Percentiles rank a stretch among this genome's conserved stretches.
Evolutionary conservation across 2,329 filamentous ascomycete species (phyloP).

Genomic region (Diplodia intermedia): DNA sequence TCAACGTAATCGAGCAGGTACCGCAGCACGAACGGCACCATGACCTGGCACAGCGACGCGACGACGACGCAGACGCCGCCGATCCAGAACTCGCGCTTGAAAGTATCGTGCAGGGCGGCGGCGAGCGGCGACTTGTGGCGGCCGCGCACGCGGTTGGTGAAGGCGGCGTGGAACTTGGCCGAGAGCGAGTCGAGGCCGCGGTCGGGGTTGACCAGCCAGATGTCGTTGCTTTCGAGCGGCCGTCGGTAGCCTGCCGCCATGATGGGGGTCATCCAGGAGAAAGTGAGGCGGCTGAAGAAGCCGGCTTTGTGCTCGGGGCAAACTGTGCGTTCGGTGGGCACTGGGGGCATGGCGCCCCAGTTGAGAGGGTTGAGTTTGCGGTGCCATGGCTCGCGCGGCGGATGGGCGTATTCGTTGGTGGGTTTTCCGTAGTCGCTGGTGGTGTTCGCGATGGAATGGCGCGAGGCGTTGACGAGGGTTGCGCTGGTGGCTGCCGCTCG

Average conservation of each 20-base stretch:
- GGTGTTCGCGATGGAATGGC: background rate
- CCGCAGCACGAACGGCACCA: conserved; percentile 83
- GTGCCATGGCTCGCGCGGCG: conserved; percentile 57
- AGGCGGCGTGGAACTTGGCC: conserved; percentile 68
- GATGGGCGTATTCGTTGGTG: background rate
- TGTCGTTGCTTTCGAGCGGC: conserved; percentile 79
- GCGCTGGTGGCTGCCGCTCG: conserved; percentile 34
- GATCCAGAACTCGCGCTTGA: conserved; percentile 82
- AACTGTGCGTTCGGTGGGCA: conserved; percentile 60
- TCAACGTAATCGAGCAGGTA: conserved; percentile 87
- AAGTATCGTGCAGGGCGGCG: conserved; percentile 85
- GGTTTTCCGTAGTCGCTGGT: conserved; percentile 39
- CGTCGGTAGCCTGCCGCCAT: conserved; percentile 85
- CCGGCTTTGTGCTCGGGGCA: conserved; percentile 76
- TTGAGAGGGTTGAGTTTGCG: conserved; percentile 60
- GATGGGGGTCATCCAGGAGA: conserved; percentile 87
- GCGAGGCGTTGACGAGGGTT: conserved; percentile 37
- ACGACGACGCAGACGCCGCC: conserved; percentile 79
- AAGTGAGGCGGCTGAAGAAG: conserved; percentile 77
- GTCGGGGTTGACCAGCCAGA: conserved; percentile 87
- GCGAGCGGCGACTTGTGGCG: conserved; percentile 77
- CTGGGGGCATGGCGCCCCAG: conserved; percentile 58
- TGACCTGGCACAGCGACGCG: conserved; percentile 74
- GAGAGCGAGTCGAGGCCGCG: conserved; percentile 75
- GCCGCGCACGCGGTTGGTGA: conserved; percentile 69